phyloP scores from a whole-genome alignment of 208 protist genomes.

The Trypanosoma melophagium region DNA sequence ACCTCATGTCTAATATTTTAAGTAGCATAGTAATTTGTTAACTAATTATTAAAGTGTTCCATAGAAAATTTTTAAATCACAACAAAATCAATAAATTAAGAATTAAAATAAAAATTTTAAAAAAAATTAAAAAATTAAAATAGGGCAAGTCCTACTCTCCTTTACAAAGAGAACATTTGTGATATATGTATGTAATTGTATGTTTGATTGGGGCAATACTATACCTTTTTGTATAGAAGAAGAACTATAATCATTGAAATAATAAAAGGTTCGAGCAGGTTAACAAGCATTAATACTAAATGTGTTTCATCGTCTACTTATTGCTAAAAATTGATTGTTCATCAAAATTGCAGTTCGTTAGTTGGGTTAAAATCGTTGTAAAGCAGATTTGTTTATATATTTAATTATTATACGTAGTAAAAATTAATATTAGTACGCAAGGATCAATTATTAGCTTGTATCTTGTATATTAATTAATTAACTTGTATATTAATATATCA shows the following conservation, averaged over 20 bases:
- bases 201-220: conserved; percentile 89
- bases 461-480: conserved; percentile 31
- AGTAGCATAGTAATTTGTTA: conserved; percentile 90
- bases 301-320: conserved; percentile 91
- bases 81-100: conserved; percentile 57
- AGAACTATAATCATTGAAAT: conserved; percentile 87
- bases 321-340: conserved; percentile 85
- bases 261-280: conserved; percentile 88
- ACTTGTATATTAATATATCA: too few species aligned
- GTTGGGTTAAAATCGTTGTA: conserved; percentile 90
- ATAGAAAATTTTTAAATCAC: conserved; percentile 67
- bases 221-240: conserved; percentile 84
- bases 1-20: conserved; percentile 34
- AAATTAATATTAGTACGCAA: conserved; percentile 78
- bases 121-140: conserved; percentile 88
- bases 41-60: conserved; percentile 88
- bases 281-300: conserved; percentile 89
- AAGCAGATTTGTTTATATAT: conserved; percentile 91
- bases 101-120: conserved; percentile 90
- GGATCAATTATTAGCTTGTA: conserved; percentile 65
- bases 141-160: conserved; percentile 87
- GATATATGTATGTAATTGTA: conserved; percentile 71
- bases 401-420: conserved; percentile 63
- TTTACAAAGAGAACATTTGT: conserved; percentile 86
- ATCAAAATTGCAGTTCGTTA: conserved; percentile 85